Base-by-base conservation (phyloP, 257 asterid species). In the Primulina huaijiensis region DNA sequence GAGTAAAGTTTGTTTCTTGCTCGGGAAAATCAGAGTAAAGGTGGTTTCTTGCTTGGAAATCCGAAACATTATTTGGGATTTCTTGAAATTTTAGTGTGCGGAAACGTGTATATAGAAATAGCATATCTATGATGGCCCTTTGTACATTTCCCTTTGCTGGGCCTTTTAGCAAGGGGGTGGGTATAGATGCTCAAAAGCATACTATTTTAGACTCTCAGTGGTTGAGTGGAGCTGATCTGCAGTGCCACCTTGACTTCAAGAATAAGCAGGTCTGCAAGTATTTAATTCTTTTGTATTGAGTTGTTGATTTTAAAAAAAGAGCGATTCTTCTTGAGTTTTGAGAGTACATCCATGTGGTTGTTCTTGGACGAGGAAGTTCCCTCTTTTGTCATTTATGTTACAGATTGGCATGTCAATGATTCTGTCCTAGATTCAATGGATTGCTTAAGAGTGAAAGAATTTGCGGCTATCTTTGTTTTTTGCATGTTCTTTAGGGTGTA, bases 121-220 rank as follows among this genome's bases (percentile, higher is more conserved):
- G 31, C 9, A 66, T 31, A 40, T 8, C 35, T 31, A 50, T 7
- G 40, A 92, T 92, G 96, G 94, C 96, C 77, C 69, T 88, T 17
- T 81, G 88, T 74, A 67, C 90, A 72, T 82, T 77, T 77, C 81
- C 88, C 62, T 78, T 84, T 37, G 80, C 92, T 73, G 92, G 86
- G 84, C 78, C 73, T 69, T 76, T 84, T 77, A 73, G 81, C 84
- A 82, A 72, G 62, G 75, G 79, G 11, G 27, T 73, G 43, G 83
- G 59, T 65, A 78, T 85, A 38, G 88, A 82, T 78, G 67, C 77
- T 52, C 73, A 69, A 33, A 88, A 74, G 66, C 77, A 61, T 6
- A 61, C 63, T 38, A 62, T 61, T 81, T 72, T 75, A 2, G 37
- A 46, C 74, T 77, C 89, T 50, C 87, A 74, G 7, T 84, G 84